Evolutionary conservation across 2,329 filamentous ascomycete species (phyloP).

Genomic region (Myriosclerotinia duriaeana): DNA sequence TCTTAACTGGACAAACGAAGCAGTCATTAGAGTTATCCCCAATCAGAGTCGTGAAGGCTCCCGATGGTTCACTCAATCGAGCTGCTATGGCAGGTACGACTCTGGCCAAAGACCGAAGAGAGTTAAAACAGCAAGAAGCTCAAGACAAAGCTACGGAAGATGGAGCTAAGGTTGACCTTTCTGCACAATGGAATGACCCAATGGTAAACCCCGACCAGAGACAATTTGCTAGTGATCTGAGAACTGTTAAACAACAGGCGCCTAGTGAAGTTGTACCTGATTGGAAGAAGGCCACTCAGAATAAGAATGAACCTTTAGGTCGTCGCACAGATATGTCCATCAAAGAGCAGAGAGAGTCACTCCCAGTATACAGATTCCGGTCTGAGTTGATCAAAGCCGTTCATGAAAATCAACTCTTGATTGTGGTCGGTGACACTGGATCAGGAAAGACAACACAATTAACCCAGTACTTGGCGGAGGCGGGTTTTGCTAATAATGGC

Average conservation of each 20-base stretch:
- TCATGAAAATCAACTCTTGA: conserved; percentile 81
- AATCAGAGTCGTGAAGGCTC: conserved; percentile 94
- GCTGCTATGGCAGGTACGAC: conserved; percentile 91
- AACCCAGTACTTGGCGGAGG: conserved; percentile 92
- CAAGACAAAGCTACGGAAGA: conserved; percentile 75
- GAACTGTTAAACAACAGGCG: conserved; percentile 61
- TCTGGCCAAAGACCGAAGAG: conserved; percentile 84
- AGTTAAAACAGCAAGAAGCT: conserved; percentile 83
- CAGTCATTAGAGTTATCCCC: conserved; percentile 92
- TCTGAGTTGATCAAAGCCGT: conserved; percentile 86
- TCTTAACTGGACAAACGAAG: conserved; percentile 93
- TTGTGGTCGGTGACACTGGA: conserved; percentile 95
- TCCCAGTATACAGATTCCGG: conserved; percentile 88
- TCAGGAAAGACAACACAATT: conserved; percentile 97
- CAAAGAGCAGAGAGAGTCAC: conserved; percentile 85
- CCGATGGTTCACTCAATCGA: conserved; percentile 95
- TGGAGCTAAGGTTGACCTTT: conserved; percentile 74
- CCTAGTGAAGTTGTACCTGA: conserved; percentile 73
- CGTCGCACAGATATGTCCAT: conserved; percentile 90
- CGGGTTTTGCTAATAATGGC: conserved; percentile 80
- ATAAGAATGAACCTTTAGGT: conserved; percentile 76
- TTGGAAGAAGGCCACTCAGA: conserved; percentile 83
- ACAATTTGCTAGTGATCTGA: conserved; percentile 85
- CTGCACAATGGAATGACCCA: conserved; percentile 93
- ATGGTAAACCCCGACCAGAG: conserved; percentile 84